Base-by-base conservation (phyloP, 1,139 yeast genomes). In the Yamadazyma atlantica region DNA sequence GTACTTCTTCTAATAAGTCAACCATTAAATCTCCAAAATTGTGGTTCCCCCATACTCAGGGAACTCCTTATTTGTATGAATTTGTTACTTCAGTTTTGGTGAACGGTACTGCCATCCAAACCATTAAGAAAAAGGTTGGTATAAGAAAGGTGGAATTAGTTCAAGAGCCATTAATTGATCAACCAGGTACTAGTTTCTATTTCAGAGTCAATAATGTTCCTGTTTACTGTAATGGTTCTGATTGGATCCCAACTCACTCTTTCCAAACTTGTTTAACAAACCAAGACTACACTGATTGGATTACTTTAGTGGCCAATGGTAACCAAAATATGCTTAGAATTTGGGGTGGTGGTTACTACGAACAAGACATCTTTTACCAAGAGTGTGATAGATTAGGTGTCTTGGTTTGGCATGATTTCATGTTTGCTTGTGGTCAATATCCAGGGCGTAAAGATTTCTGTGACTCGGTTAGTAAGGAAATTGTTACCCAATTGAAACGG, bases 391-490 rank as follows among this genome's bases (percentile, higher is more conserved):
- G 59, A 17, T 40, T 55, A 1, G 77, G 77, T 4, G 40, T 71
- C n/a, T 32, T 71, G 46, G 66, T 71, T 3, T 71, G 76, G 74
- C 77, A 71, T 38, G 77, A 71, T 48, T 69, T 71, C 44, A 67
- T 71, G 75, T 71, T 72, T 60, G 75, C 73, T 2, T 72, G 77
- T 50, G 77, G 74, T 2, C 66, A 64, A 33, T 72, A 71, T 41
- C 77, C 77, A 2, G 60, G 57, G 1, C 51, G 55, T 39, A 37
- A 45, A 10, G 44, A 40, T 2, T 66, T 64, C 40, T 44, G 61
- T n/a, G 46, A 49, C 4, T 49, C 45, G 26, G 70, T 70, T 4
- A 33, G 44, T 1, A 42, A 46, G 23, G 77, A 71, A 44, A 60
- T 56, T 3, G 46, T 36, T 7, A 54, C 54, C 39, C 74, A 68